Conservation (phyloP, 805 yeast species). For the Wickerhamomyces silvicola region DNA sequence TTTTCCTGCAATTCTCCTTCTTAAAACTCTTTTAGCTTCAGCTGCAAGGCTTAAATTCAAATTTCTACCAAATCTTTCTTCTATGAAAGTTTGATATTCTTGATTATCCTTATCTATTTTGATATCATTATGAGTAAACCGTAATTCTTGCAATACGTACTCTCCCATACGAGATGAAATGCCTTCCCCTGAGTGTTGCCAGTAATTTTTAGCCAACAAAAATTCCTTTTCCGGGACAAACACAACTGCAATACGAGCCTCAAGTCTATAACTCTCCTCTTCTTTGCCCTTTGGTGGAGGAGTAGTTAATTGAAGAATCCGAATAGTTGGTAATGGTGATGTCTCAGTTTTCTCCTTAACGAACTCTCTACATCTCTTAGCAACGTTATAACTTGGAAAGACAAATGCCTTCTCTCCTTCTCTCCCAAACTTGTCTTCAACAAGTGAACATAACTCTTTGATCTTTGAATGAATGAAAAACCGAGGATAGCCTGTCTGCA, state of each 20-base stretch:
- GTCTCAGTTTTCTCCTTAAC: conserved; percentile 38
- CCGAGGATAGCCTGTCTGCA: conserved; percentile 88
- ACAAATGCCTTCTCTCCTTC: conserved; percentile 70
- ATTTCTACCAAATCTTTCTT: conserved; percentile 87
- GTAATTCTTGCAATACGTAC: conserved; percentile 62
- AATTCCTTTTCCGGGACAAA: conserved; percentile 67
- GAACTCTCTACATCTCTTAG: conserved; percentile 80
- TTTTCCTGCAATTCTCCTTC: conserved; percentile 67
- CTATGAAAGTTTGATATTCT: conserved; percentile 65
- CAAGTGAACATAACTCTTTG: conserved; percentile 44
- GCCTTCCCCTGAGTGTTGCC: conserved; percentile 99
- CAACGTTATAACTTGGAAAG: conserved; percentile 72
- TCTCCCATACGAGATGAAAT: conserved; percentile 86
- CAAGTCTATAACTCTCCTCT: conserved; percentile 54
- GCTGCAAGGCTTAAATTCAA: conserved; percentile 69
- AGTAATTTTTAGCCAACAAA: conserved; percentile 73
- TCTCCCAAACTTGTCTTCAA: conserved; percentile 70
- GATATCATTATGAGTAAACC: conserved; percentile 28
- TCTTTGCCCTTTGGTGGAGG: conserved; percentile 55
- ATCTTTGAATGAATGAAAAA: conserved; percentile 64
- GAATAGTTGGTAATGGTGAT: conserved; percentile 29
- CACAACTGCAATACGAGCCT: conserved; percentile 59
- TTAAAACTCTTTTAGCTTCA: conserved; percentile 70
- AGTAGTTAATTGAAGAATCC: conserved; percentile 70
- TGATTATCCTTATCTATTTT: conserved; percentile 31